phyloP scores from a whole-genome alignment of 306 rosid genomes.

The Prunus fruticosa region DNA sequence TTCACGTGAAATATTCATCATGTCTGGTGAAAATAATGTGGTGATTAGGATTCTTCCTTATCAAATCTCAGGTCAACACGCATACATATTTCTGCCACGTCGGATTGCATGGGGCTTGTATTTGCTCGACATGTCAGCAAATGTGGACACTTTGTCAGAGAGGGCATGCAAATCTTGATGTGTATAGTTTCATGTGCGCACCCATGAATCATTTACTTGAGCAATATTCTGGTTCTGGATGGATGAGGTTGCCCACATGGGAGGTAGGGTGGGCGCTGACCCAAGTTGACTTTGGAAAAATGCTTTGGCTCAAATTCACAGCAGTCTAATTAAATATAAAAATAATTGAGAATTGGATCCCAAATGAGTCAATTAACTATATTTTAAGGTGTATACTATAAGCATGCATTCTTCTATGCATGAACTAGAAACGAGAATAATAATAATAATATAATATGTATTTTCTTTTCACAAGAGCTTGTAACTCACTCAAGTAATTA shows the following conservation, averaged over 20 bases:
- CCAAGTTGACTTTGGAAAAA: conserved; percentile 8
- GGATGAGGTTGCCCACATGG: conserved; percentile 13
- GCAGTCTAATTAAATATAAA: neutral
- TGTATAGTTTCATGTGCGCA: neutral
- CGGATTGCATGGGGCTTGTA: conserved; percentile 21
- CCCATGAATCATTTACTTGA: conserved; percentile 10
- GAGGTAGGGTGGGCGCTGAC: conserved; percentile 3
- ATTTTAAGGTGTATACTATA: neutral
- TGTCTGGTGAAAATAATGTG: conserved; percentile 36
- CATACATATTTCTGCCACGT: conserved; percentile 21
- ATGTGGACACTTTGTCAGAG: conserved; percentile 16
- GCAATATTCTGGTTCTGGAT: conserved; percentile 26
- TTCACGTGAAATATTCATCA: conserved; percentile 45
- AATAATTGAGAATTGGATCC: neutral
- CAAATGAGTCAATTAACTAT: neutral
- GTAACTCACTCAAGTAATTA: too few species aligned
- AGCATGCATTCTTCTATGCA: neutral
- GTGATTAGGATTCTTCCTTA: conserved; percentile 60
- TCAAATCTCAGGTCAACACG: conserved; percentile 47
- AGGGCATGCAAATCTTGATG: neutral
- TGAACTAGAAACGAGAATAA: neutral
- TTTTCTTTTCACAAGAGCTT: rapidly evolving
- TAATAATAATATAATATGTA: neutral
- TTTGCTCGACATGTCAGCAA: conserved; percentile 32
- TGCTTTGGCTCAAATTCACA: neutral